A percentile compares a stretch with the other conserved stretches of the same genome.
phyloP scores from a whole-genome alignment of 768 basidiomycete species.

The Mycena venus region DNA sequence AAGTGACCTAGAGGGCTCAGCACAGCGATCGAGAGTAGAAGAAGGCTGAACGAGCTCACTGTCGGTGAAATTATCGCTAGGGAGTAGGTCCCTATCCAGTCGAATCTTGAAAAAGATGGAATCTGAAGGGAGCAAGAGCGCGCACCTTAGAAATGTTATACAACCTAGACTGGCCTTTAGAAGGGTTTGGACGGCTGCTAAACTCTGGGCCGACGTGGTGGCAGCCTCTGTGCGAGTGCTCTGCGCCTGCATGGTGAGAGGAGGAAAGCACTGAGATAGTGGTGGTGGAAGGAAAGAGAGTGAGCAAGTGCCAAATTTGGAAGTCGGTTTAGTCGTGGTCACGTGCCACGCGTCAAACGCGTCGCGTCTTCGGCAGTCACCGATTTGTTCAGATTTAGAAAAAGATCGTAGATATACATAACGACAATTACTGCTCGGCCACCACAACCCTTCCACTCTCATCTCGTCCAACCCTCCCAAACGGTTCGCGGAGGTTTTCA shows the following conservation, averaged over 20 bases:
- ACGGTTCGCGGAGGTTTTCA: not conserved
- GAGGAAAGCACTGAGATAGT: constrained; percentile 37
- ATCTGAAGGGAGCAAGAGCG: not conserved
- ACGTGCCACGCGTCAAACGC: not conserved
- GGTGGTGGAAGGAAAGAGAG: constrained; percentile 8
- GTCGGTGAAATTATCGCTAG: constrained; percentile 83
- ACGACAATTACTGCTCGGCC: not conserved
- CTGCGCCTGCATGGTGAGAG: constrained; percentile 57
- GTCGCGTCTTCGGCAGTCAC: not conserved
- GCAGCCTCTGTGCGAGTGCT: constrained; percentile 47
- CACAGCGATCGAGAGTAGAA: constrained; percentile 9
- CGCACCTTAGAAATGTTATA: constrained; percentile 80
- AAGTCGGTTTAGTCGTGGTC: not conserved
- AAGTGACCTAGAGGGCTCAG: constrained; percentile 61
- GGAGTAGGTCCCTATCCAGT: constrained; percentile 73
- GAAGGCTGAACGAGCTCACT: constrained; percentile 52
- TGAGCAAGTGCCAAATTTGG: not conserved
- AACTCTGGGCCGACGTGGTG: constrained; percentile 71
- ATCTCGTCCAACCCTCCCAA: not conserved
- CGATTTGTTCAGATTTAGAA: no score
- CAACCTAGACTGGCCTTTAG: constrained; percentile 81
- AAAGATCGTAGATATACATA: not conserved
- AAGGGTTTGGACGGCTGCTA: constrained; percentile 79
- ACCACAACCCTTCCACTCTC: not conserved
- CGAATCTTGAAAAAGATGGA: not conserved